Evolutionary conservation across 345 rosid genomes (phyloP), one percentile per base, ranked within the genome.

Genomic region (Pseudoturritis turrita): DNA sequence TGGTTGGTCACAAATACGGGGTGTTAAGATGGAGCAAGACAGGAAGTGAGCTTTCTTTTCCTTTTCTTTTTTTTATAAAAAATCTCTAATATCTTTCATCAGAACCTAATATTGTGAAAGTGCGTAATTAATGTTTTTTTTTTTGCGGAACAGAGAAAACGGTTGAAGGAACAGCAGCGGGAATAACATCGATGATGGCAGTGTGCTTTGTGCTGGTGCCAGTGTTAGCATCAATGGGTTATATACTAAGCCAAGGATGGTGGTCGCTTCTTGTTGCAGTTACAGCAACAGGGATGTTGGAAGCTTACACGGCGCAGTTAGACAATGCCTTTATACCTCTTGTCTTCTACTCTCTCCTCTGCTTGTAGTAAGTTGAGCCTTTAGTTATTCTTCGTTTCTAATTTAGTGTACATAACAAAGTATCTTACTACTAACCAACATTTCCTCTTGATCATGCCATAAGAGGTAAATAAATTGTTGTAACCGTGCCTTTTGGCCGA

Each of bases 1-100:
- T 89, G 91, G 97, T 91, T 54, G 99, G 99, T 50, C 83, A 95
- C 82, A 95, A 95, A 67, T 95, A 95, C 54, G 98, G 98, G 17
- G 92, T 94, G 53, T 83, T 89, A 40, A 82, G 98, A 70, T 94
- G 96, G 98, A 91, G 95, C 84, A 91, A 91, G 86, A 81, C 84
- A 64, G 92, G 97, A 71, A 87, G 98, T 91, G 61, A 85, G 91
- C 62, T 29, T 21, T 54, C n/a, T 44, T 37, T 62, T 4, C 21
- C 17, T 65, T 13, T 22, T 39, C 6, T 0, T 17, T 66, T 18
- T 13, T 40, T 10, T 0, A 4, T 0, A 4, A 25, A 22, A 25
- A 36, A 10, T 14, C 10, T 13, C 37, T 15, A 47, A 26, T 35
- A 46, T 28, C 29, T 10, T 33, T 33, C 10, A 14, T 37, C 8